Percentiles rank a stretch among this genome's conserved stretches.
phyloP scores from a whole-genome alignment of 129 eudicot genomes.

The Flaveria bidentis region DNA sequence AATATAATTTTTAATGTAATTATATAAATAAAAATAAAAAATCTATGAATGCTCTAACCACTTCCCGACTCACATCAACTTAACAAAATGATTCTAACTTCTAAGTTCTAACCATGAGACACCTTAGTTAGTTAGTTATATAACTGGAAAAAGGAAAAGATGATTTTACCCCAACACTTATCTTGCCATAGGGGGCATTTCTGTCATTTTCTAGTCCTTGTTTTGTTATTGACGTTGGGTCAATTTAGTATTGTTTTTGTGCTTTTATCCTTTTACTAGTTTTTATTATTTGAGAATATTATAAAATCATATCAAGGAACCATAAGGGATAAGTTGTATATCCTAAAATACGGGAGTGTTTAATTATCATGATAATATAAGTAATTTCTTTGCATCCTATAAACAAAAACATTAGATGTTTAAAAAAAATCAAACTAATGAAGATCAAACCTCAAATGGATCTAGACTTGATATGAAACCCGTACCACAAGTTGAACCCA shows the following conservation, averaged over 20 bases:
- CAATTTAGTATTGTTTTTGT: slow-evolving; percentile 31
- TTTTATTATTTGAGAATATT: background rate
- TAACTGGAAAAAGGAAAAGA: slow-evolving; percentile 36
- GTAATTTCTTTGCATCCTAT: no score
- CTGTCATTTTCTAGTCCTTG: slow-evolving; percentile 44
- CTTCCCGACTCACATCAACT: slow-evolving; percentile 13
- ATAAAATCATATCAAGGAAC: background rate
- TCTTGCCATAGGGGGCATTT: slow-evolving; percentile 16
- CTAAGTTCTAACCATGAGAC: slow-evolving; percentile 31
- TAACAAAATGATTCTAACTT: slow-evolving; percentile 35
- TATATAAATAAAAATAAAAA: no score
- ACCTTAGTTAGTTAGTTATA: background rate
- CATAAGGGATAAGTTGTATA: background rate
- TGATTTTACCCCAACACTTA: slow-evolving; percentile 35
- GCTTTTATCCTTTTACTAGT: background rate
- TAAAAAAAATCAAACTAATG: no score
- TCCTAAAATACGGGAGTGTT: no score
- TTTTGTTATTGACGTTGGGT: slow-evolving; percentile 43
- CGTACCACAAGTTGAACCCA: no score
- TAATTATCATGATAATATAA: no score
- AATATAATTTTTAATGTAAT: no score
- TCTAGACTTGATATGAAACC: no score
- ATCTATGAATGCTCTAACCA: background rate
- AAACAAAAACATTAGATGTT: no score
- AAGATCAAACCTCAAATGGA: no score